These are phyloP conservation scores for Garcia nutans DNA, from an alignment of 345 rosid genomes.

Conservation along the genomic window DNA sequence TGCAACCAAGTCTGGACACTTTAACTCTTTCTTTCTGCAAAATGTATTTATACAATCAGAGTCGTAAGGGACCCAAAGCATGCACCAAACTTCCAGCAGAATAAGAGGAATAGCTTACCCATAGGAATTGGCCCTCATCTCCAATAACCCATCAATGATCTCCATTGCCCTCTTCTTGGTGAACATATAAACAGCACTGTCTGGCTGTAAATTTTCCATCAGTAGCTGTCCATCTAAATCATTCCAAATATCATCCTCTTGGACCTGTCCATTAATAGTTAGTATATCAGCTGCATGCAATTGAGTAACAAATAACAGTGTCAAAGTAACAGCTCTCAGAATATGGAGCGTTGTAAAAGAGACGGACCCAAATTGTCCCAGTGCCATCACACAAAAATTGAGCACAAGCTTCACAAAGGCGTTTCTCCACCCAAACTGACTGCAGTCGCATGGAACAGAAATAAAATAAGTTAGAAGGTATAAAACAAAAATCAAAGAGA, in stretches of 20 bases:
- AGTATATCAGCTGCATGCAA: background rate
- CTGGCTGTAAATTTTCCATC: constrained; percentile 39
- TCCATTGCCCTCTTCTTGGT: constrained; percentile 57
- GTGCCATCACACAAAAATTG: constrained; percentile 57
- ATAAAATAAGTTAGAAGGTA: constrained; percentile 19
- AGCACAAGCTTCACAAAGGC: constrained; percentile 61
- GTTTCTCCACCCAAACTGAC: constrained; percentile 56
- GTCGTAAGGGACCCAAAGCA: constrained; percentile 1
- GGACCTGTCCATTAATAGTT: constrained; percentile 42
- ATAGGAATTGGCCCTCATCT: constrained; percentile 46
- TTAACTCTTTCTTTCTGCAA: constrained; percentile 61
- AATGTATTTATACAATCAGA: constrained; percentile 6
- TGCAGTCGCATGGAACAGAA: constrained; percentile 37
- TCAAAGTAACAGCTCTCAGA: background rate
- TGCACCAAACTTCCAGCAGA: background rate
- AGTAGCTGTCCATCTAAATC: constrained; percentile 43
- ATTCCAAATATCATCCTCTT: constrained; percentile 56
- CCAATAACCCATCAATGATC: constrained; percentile 38
- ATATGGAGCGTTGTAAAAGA: constrained; percentile 4
- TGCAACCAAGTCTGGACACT: constrained; percentile 64
- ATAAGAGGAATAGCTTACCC: constrained; percentile 49
- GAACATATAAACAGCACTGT: constrained; percentile 35
- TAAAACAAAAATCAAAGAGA: background rate
- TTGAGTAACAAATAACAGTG: background rate
- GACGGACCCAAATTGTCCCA: constrained; percentile 67